phyloP scores from a whole-genome alignment of 192 early-diverging fungal species.

The Coemansia sp. region DNA sequence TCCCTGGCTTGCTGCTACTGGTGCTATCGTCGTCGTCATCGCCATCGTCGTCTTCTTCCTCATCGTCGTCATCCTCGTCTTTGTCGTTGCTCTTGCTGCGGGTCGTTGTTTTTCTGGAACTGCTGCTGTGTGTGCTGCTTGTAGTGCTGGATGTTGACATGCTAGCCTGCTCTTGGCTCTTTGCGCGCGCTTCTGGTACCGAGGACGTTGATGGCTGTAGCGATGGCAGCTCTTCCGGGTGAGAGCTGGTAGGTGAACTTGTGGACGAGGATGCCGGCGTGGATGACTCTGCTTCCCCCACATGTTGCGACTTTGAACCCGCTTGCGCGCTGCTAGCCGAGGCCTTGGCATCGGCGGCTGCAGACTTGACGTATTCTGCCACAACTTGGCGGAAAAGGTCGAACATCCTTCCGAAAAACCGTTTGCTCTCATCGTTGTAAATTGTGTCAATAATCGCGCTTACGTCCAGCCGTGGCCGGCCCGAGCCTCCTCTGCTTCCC shows the following conservation, averaged over 20 bases:
- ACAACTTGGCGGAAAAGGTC: constrained; percentile 23
- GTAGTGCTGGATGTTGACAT: background rate
- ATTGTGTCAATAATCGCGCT: constrained; percentile 3
- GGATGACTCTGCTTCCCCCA: too few relatives aligned
- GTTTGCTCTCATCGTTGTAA: constrained; percentile 15
- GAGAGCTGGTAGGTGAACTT: too few relatives aligned
- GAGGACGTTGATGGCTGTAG: too few relatives aligned
- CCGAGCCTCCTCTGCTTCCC: background rate
- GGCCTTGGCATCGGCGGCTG: constrained; percentile 5
- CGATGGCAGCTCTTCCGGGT: too few relatives aligned
- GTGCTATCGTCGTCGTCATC: background rate
- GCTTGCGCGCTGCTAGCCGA: too few relatives aligned
- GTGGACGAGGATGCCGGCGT: too few relatives aligned
- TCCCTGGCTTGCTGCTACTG: background rate
- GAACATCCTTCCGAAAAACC: constrained; percentile 27
- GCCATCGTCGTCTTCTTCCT: constrained; percentile 9
- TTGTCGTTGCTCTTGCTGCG: constrained; percentile 4
- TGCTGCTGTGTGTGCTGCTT: constrained; percentile 7
- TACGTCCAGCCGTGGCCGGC: constrained; percentile 11
- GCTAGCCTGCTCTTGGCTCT: background rate
- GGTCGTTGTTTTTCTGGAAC: background rate
- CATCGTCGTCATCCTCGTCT: constrained; percentile 10
- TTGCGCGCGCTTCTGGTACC: too few relatives aligned
- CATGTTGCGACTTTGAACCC: too few relatives aligned
- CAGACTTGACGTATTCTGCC: constrained; percentile 24